Evolutionary conservation across 495 filamentous ascomycete species (phyloP), one percentile per base, ranked within the genome.

Genomic region (Neurospora sp.): DNA sequence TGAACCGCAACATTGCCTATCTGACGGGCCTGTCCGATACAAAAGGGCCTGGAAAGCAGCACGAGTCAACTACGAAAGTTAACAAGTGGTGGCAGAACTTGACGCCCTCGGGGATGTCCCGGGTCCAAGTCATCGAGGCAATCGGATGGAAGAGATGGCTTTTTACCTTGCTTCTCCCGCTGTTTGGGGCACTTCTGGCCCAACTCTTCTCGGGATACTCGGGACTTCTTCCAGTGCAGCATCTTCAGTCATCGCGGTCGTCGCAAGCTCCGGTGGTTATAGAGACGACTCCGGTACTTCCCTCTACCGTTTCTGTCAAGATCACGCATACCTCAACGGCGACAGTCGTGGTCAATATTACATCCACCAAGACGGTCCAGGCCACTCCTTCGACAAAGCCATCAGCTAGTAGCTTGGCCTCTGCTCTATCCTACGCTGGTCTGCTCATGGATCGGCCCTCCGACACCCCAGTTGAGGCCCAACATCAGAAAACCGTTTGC

Each of bases 1-100:
- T 94, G 78, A 94, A 93, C 78, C 84, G 90, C 72, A 93, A 93
- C 76, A 79, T 94, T 70, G 91, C 91, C 71, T 91, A 88, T 49
- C 81, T 94, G 70, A 90, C 89, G 37, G 86, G 85, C 10, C 77
- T 88, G 44, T 81, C 76, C 27, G 85, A 79, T 14, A 20, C 72
- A 31, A 73, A 60, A 79, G 31, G 77, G 76, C 37, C 40, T 77
- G 8, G 77, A 80, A 37, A 71, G 62, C 27, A 62, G 69, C 3
- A 39, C 38, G n/a, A 20, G 35, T 76, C 66, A 27, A 71, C 76
- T 46, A 62, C 44, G 5, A 74, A 80, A 37, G 60, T 76, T 2
- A 74, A 75, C 40, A 81, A 73, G 46, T 75, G 14, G 80, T 80
- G 71, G 81, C 81, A 18, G 79, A 83, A 73, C 75, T 81, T 38